These are phyloP conservation scores for Cladosporium austrohemisphaericum DNA, from an alignment of 2,329 filamentous ascomycete species.

Conservation along the genomic window DNA sequence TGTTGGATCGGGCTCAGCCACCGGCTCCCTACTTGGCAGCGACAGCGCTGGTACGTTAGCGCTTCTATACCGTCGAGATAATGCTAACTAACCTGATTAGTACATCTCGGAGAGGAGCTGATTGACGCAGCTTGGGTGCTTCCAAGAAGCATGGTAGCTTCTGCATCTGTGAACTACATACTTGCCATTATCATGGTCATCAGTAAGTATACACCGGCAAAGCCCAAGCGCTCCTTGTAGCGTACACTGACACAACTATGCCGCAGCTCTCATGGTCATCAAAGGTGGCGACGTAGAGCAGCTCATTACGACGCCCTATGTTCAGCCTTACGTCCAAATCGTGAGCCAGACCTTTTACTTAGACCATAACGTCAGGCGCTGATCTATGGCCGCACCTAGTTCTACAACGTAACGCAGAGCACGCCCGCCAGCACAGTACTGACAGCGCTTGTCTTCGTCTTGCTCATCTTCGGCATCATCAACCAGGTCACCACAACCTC, in stretches of 20 bases:
- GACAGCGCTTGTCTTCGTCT: constrained; percentile 12
- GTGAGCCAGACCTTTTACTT: neutral
- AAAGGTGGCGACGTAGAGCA: constrained; percentile 31
- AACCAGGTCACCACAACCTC: constrained; percentile 19
- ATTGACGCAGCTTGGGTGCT: constrained; percentile 20
- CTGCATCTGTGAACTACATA: constrained; percentile 15
- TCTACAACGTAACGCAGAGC: constrained; percentile 17
- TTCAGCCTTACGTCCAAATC: constrained; percentile 16
- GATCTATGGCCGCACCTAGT: neutral
- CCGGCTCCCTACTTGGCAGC: constrained; percentile 14
- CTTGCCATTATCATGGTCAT: constrained; percentile 10
- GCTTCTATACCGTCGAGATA: too few species aligned
- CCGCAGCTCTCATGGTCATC: constrained; percentile 18
- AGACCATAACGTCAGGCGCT: too few species aligned
- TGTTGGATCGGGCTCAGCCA: constrained; percentile 13
- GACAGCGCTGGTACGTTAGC: constrained; percentile 14
- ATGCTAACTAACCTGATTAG: neutral
- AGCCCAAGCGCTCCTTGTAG: neutral
- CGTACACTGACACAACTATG: neutral
- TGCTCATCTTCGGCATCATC: constrained; percentile 18
- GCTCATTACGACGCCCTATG: constrained; percentile 22
- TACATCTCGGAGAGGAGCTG: constrained; percentile 21
- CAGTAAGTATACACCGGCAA: neutral
- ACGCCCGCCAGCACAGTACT: constrained; percentile 15
- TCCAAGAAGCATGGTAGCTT: constrained; percentile 23